Evolutionary conservation across 148 eudicot species (phyloP), one percentile per base, ranked within the genome.

Genomic region (Vaccinium darrowii): DNA sequence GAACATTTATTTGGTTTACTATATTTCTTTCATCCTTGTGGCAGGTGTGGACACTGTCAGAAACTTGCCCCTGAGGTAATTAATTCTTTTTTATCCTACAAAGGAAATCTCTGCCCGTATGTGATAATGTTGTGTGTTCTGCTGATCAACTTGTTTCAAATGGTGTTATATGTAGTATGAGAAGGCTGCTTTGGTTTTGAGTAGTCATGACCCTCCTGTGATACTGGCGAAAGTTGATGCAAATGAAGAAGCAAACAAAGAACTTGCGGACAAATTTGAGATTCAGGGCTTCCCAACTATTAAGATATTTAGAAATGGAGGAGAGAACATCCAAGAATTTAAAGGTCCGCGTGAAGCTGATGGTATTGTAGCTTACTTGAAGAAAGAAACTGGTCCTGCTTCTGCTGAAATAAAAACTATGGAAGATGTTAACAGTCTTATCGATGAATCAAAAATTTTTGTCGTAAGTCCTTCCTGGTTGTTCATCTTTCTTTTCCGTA

Each of bases 301-400:
- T 63, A 95, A 90, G 84, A 90, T 93, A 53, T 19, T 95, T 0
- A 90, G 93, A 78, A 75, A 90, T 57, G 95, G 95, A 12, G 98
- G 92, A 7, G 86, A 90, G 43, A 67, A 77, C 5, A 51, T 85
- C 63, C 92, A 93, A 82, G 90, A 92, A 1, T 92, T 87, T 72
- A 90, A 91, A 65, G 95, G 97, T 53, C 92, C 95, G 0, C 88
- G 95, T 12, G 93, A 90, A 16, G 91, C 94, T 10, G 87, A 88
- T 3, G 99, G 95, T 8, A 91, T 96, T 21, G 93, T 92, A 18
- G 79, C 82, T 18, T 90, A 91, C 84, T 51, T 94, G 63, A 92
- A 89, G 89, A 93, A 92, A 51, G 94, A 91, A 78, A 84, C 88
- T 83, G 97, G 99, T 25, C 98, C 98, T 50, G 90, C 99, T 25